Conservation (phyloP, 768 basidiomycete genomes). For the Tricholoma furcatifolium region DNA sequence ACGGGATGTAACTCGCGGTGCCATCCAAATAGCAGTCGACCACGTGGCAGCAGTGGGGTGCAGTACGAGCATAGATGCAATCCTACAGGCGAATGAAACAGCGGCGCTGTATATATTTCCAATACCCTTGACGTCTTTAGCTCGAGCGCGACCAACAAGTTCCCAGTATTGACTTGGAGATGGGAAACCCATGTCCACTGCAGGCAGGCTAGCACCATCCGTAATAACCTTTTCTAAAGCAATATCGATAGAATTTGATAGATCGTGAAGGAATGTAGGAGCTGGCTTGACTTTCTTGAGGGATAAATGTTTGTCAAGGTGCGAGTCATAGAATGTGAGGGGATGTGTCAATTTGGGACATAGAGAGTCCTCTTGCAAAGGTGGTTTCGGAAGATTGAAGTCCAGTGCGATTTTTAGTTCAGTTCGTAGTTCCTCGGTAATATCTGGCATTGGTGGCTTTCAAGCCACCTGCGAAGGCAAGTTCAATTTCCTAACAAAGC, state of each 20-base stretch:
- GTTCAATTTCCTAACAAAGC: too few relatives aligned
- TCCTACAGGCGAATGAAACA: not conserved
- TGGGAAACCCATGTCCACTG: not conserved
- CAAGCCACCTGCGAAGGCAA: too few relatives aligned
- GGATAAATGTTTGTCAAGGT: conserved; percentile 4
- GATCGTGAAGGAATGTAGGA: not conserved
- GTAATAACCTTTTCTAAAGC: not conserved
- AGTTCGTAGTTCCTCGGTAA: too few relatives aligned
- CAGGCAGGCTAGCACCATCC: not conserved
- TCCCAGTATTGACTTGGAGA: not conserved
- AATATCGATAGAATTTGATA: not conserved
- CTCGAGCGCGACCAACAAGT: not conserved
- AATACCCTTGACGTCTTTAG: not conserved
- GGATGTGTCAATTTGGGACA: not conserved
- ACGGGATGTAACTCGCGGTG: not conserved
- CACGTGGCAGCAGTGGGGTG: conserved; percentile 1
- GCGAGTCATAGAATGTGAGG: conserved; percentile 5
- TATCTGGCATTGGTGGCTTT: too few relatives aligned
- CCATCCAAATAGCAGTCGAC: not conserved
- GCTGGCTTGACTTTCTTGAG: not conserved
- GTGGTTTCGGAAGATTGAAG: not conserved
- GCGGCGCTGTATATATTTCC: not conserved
- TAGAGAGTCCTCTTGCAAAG: not conserved
- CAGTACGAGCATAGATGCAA: conserved; percentile 5
- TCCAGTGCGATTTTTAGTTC: too few relatives aligned